phyloP scores from a whole-genome alignment of 192 early-diverging fungal species.

The Coemansia sp. region DNA sequence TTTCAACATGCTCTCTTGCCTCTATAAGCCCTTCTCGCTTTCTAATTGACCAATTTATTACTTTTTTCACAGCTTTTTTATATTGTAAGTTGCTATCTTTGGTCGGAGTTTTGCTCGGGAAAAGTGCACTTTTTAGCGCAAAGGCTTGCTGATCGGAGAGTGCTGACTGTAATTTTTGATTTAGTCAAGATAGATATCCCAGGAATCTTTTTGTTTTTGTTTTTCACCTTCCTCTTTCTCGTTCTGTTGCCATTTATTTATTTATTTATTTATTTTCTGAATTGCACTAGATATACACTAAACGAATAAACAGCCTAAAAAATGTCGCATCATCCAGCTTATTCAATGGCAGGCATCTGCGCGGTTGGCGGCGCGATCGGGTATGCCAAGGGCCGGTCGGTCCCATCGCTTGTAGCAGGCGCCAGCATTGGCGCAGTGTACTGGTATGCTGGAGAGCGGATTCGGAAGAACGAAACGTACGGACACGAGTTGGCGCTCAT shows the following conservation, averaged over 20 bases:
- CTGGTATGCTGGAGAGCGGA: slow-evolving; percentile 32
- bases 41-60: not conserved
- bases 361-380: slow-evolving; percentile 47
- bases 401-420: slow-evolving; percentile 48
- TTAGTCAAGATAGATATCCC: not conserved
- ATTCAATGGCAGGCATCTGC: slow-evolving; percentile 48
- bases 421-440: slow-evolving; percentile 43
- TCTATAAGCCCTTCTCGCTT: not conserved
- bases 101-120: no score
- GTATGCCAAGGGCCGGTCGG: slow-evolving; percentile 45
- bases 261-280: not conserved
- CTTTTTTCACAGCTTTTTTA: not conserved
- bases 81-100: no score
- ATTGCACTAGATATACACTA: not conserved
- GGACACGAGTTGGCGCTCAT: slow-evolving; percentile 46
- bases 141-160: no score
- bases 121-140: no score
- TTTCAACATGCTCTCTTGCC: not conserved
- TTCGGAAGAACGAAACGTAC: slow-evolving; percentile 40
- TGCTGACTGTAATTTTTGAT: no score
- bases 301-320: not conserved
- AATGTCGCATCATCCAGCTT: slow-evolving; percentile 51
- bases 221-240: no score
- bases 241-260: no score
- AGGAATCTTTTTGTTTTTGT: not conserved